Evolutionary conservation across 2,329 filamentous ascomycete genomes (phyloP).

Genomic region (Sclerotinia subarctica): DNA sequence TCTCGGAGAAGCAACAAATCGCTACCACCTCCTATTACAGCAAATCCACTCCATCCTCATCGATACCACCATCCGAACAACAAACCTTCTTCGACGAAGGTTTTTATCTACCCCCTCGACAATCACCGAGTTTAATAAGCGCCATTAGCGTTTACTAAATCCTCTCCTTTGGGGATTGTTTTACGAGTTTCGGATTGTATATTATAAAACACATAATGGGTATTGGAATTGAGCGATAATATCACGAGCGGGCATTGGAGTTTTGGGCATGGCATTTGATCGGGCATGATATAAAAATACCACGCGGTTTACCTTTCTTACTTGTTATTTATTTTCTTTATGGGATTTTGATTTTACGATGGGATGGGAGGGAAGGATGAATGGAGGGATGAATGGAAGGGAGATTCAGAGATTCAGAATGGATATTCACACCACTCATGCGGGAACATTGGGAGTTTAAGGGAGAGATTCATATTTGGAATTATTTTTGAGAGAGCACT

Average conservation of each 20-base stretch:
- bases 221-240: conserved; percentile 27
- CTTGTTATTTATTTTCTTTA: not conserved
- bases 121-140: conserved; percentile 42
- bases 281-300: conserved; percentile 17
- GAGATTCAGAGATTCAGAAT: not conserved
- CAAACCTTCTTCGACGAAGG: conserved; percentile 46
- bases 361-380: not conserved
- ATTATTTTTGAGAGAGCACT: not conserved
- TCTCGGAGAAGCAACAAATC: conserved; percentile 55
- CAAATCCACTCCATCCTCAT: conserved; percentile 35
- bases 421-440: conserved; percentile 21
- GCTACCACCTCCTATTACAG: conserved; percentile 42
- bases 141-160: conserved; percentile 48
- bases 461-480: conserved; percentile 9
- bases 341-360: not conserved
- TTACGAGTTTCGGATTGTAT: conserved; percentile 19
- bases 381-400: not conserved
- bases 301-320: conserved; percentile 19
- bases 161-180: not conserved
- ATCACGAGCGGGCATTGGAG: conserved; percentile 5
- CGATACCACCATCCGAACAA: conserved; percentile 39
- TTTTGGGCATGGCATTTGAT: conserved; percentile 12
- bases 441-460: conserved; percentile 15
- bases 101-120: conserved; percentile 47
- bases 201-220: conserved; percentile 18